These are phyloP conservation scores for Trichosanthes truncata DNA, from an alignment of 306 rosid genomes.

Conservation along the genomic window DNA sequence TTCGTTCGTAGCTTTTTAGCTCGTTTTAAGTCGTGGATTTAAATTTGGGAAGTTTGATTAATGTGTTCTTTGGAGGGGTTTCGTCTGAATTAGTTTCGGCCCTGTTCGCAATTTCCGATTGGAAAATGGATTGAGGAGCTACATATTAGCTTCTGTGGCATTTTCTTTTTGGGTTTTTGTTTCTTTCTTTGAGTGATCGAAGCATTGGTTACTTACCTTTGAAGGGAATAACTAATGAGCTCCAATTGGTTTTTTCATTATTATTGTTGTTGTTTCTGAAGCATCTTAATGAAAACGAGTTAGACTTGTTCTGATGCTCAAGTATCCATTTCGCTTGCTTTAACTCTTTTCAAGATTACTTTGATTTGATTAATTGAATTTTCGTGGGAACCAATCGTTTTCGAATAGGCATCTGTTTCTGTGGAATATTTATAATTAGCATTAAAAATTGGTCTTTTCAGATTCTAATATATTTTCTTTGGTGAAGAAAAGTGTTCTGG, in stretches of 20 bases:
- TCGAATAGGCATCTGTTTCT: neutral
- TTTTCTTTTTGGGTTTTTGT: neutral
- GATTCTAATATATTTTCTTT: neutral
- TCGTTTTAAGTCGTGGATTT: neutral
- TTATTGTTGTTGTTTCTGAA: neutral
- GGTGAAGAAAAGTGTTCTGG: constrained; percentile 1
- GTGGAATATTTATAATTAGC: neutral
- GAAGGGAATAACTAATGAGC: neutral
- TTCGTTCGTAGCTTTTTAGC: neutral
- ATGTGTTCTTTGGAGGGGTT: neutral
- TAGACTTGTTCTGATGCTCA: neutral
- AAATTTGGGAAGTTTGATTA: neutral
- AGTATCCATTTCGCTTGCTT: neutral
- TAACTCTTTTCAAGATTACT: neutral
- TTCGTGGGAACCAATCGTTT: neutral
- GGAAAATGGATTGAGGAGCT: neutral
- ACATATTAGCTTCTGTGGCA: neutral
- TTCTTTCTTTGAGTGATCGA: neutral
- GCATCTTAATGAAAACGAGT: neutral
- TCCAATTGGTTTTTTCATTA: neutral
- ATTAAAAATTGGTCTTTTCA: neutral
- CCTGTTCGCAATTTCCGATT: neutral
- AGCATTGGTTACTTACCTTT: neutral
- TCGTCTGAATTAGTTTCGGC: neutral
- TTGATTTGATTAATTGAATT: neutral